Evolutionary conservation across 177 flowering plant genomes (phyloP), one percentile per base, ranked within the genome.

Genomic region (Vitis hybrid): DNA sequence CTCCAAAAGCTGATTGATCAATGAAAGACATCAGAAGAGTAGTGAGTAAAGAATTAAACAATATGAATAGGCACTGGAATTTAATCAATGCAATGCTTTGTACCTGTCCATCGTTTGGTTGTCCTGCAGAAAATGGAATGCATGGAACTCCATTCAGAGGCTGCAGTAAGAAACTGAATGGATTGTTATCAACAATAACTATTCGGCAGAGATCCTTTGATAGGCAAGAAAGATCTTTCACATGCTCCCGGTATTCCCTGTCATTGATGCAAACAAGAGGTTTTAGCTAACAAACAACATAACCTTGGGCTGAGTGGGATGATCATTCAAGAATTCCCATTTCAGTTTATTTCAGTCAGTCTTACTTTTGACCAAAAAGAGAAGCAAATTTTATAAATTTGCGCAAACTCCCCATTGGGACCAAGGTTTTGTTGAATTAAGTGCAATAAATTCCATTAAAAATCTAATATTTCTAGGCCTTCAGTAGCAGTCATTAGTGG

Each of bases 111-210:
- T 94, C 97, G 10, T 79, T 82, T 11, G 97, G 94, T 74, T 91
- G 90, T 62, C 87, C 92, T 22, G 94, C 92, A 67, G 98, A 86
- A 73, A 94, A 94, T 57, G 98, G 92, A 52, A 94, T 63, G 70
- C 98, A 94, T 11, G 98, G 98, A 72, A 94, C 88, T 62, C 98
- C 98, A 82, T 94, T 93, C n/a, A 83, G 26, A 5, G 98, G 98
- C 77, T 94, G 98, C 82, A 93, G 79, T 64, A 94, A 75, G 83
- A 94, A 94, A 80, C 98, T 94, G 84, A 93, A 94, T 3, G 98
- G 98, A 58, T 94, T 94, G 79, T 94, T 94, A 68, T 94, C 99
- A n/a, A 93, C 93, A 70, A 94, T 79, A 39, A 94, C 98, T 21
- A 78, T 85, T 61, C 99, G 83, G 58, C 85, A 68, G 22, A 91